Base-by-base conservation (phyloP, 2,329 filamentous ascomycete species). In the Clarireedia paspali region DNA sequence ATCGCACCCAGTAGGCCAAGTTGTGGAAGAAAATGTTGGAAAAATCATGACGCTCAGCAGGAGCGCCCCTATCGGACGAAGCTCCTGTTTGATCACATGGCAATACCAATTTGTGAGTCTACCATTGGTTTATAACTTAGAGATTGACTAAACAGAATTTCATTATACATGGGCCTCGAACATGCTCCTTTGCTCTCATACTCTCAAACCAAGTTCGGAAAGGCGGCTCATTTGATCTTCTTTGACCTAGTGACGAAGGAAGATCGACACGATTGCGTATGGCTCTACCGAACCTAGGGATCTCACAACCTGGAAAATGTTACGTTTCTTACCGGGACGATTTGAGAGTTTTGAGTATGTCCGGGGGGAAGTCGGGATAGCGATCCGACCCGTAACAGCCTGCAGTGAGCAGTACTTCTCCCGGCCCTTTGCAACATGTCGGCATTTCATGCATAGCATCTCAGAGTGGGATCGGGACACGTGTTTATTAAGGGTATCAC, bases 161-260 rank as follows among this genome's bases (percentile, higher is more conserved):
- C 72, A 72, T 57, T 71, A 84, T 3, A 82, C 81, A 30, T 30
- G 10, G 27, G 27, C 27, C 27, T 2, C 27, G 6, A 30, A 30
- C 6, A 2, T 74, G 80, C 0, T 68, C 84, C 5, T 79, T 76
- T 0, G 73, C 77, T 1, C 68, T 84, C 47, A 76, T 85, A 60
- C 70, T 78, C 36, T 82, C 79, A 0, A 74, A 77, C 4, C 72
- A 78, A 61, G 72, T 84, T 23, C 68, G 70, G 14, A 71, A 73
- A 24, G 76, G 79, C 27, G 81, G 84, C 62, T 70, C 72, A 2
- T 72, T 85, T 51, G 80, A 84, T 60, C 70, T 85, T 9, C 81
- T 81, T 0, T 60, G 85, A 54, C 82, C 82, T 1, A 72, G 77
- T 56, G 81, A 82, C 1, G 74, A 76, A 50, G 76, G 72, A 6